These are phyloP conservation scores for Botryotinia calthae DNA, from an alignment of 2,329 filamentous ascomycete genomes.

Conservation along the genomic window DNA sequence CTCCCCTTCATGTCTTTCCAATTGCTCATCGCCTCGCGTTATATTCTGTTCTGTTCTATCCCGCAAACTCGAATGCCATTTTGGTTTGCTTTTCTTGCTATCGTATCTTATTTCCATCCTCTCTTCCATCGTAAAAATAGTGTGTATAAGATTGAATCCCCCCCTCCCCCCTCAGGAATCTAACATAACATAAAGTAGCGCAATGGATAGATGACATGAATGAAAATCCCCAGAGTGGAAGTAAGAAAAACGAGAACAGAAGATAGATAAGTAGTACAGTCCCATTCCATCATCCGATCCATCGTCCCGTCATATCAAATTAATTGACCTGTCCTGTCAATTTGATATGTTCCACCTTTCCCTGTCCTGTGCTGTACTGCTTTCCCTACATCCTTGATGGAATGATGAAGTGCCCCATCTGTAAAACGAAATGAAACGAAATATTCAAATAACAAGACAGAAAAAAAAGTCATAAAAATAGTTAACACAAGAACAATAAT, in stretches of 20 bases:
- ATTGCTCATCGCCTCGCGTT: not conserved
- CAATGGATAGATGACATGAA: not conserved
- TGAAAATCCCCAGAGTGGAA: too few relatives aligned
- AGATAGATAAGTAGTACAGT: not conserved
- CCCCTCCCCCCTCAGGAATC: too few relatives aligned
- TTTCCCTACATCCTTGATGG: not conserved
- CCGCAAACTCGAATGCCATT: slow-evolving; percentile 10
- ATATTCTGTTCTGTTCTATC: not conserved
- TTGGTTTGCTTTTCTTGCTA: not conserved
- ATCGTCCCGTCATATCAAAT: not conserved
- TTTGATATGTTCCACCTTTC: not conserved
- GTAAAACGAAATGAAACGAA: not conserved
- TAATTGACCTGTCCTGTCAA: not conserved
- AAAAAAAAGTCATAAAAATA: not conserved
- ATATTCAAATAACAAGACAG: not conserved
- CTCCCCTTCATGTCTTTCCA: not conserved
- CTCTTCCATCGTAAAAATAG: not conserved
- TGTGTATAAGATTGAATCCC: not conserved
- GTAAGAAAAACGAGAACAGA: not conserved
- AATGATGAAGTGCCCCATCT: not conserved
- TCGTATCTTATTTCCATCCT: not conserved
- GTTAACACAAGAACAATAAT: not conserved
- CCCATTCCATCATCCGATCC: not conserved
- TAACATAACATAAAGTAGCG: not conserved
- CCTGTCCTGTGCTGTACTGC: not conserved